Base-by-base conservation (phyloP, 768 basidiomycete species). In the Mrakia frigida region DNA sequence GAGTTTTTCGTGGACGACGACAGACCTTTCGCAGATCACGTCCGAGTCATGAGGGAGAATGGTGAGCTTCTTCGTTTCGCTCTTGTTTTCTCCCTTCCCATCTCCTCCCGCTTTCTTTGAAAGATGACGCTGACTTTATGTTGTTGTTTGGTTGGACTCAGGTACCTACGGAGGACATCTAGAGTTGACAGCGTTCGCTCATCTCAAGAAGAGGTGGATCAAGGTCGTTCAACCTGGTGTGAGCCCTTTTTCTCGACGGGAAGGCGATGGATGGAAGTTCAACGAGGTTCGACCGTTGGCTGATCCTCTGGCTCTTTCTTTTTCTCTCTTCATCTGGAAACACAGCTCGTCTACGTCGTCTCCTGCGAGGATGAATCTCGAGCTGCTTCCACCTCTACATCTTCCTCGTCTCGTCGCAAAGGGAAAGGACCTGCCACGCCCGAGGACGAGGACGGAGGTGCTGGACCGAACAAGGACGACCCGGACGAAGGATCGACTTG, bases 221-320 rank as follows among this genome's bases (percentile, higher is more conserved):
- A 96, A 96, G 85, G 93, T 97, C 76, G 88, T 95, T 72, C 94
- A 96, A 81, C 94, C 94, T 0, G 92, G 92, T 2, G 86, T 97
- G 53, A n/a, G 71, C 69, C 33, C 10, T 31, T 5, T 59, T 18
- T 31, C n/a, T 18, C 23, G 53, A 53, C n/a, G n/a, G 23, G 53
- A 11, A 53, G 23, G n/a, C n/a, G 25, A n/a, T 56, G 56, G 23
- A 25, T 25, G 43, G 7, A 56, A 56, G 41, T 18, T 14, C 37
- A 23, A 33, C 13, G 23, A 31, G 33, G 50, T 56, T n/a, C 56
- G 71, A 73, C 18, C n/a, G 37, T 35, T 37, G 11, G 31, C 56
- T 28, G 50, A 25, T 41, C 14, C 28, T 21, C 43, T 69, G 25
- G 28, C 37, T 2, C 21, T n/a, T 31, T 21, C 11, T 33, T 21